Base-by-base conservation (phyloP, 306 rosid genomes). In the Psophocarpus tetragonolobus region DNA sequence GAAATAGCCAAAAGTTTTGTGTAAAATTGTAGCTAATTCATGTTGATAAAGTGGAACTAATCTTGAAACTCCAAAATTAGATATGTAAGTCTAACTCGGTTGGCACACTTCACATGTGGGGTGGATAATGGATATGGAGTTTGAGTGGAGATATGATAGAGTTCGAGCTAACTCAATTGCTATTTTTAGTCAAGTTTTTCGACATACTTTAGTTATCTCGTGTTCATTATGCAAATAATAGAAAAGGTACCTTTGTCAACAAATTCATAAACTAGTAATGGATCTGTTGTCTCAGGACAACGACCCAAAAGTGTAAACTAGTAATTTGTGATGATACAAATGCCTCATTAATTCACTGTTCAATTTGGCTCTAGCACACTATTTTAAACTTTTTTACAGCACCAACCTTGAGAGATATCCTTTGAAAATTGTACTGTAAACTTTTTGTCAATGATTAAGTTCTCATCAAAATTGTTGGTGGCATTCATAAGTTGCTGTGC, bases 341-440 rank as follows among this genome's bases (percentile, higher is more conserved):
- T 3, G 87, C 82, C 48, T 89, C 89, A 39, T 89, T 89, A 15
- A 89, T 83, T 70, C 87, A 89, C 15, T 81, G 85, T 66, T 81
- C 60, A 6, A 63, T 79, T 6, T 85, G 93, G 18, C 73, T n/a
- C 71, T 4, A 72, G 57, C 33, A 84, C 86, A 5, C 44, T 45
- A 83, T 14, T 56, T 83, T 89, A 23, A 86, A 84, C 75, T 86
- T 89, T 74, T 89, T 86, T 33, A 89, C n/a, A n/a, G n/a, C n/a
- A n/a, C n/a, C n/a, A n/a, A n/a, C n/a, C n/a, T 47, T 0, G 15
- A 5, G 10, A 87, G 32, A 12, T 41, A 5, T 26, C 86, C 86
- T 58, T 67, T 79, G 33, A 71, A 87, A 21, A 82, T 85, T 0
- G 67, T 79, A 1, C 83, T 86, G 3, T 23, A 77, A 6, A 88